Conservation (phyloP, 2,329 filamentous ascomycete genomes). For the Sporothrix pseudoabietina region DNA sequence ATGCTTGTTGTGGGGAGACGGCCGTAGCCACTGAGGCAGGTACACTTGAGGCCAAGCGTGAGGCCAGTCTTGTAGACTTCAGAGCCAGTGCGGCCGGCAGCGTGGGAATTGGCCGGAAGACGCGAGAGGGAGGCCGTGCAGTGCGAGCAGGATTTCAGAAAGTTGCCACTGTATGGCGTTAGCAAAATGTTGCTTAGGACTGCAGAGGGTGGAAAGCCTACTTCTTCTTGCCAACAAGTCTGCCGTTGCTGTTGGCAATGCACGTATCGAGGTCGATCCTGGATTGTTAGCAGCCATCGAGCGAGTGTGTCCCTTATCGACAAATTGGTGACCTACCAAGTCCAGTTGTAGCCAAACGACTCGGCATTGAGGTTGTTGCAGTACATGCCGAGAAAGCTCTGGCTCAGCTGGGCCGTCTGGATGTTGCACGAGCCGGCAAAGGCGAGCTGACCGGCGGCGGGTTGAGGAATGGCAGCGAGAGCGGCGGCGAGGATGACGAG, state of each 20-base stretch:
- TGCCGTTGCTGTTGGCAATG: constrained; percentile 38
- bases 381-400: constrained; percentile 45
- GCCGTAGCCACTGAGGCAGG: constrained; percentile 33
- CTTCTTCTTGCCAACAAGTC: constrained; percentile 35
- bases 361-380: constrained; percentile 45
- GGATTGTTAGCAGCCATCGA: background rate
- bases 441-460: constrained; percentile 31
- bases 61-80: constrained; percentile 19
- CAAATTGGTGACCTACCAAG: constrained; percentile 39
- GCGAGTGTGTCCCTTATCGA: background rate
- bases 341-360: constrained; percentile 46
- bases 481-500: background rate
- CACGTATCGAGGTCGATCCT: constrained; percentile 46
- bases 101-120: background rate
- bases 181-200: too few relatives aligned
- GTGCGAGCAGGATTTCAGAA: constrained; percentile 35
- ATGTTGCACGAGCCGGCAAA: constrained; percentile 44
- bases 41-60: constrained; percentile 37
- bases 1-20: constrained; percentile 17
- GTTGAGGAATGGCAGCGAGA: background rate
- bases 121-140: constrained; percentile 31
- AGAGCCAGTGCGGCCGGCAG: constrained; percentile 16
- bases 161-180: constrained; percentile 35
- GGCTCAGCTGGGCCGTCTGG: constrained; percentile 41
- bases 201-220: constrained; percentile 20